Conservation (phyloP, 148 eudicot genomes). For the Rhododendron henanense region DNA sequence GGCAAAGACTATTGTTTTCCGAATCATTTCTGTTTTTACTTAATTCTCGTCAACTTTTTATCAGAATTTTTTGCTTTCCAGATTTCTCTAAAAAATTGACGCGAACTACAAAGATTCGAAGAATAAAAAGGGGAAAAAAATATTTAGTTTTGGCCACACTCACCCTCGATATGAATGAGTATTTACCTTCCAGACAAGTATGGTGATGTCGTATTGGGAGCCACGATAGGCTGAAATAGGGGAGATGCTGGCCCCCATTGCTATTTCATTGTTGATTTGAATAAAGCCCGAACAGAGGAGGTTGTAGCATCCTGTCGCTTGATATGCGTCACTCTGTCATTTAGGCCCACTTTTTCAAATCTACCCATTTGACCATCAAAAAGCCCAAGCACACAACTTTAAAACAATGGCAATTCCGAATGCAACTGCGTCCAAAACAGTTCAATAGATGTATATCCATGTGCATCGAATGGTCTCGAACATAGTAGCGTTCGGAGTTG, state of each 20-base stretch:
- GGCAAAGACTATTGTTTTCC: too few species aligned
- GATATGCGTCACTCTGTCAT: conserved; percentile 88
- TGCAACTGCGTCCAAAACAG: not conserved
- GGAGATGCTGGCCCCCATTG: conserved; percentile 98
- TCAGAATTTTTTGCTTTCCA: not conserved
- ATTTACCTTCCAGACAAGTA: conserved; percentile 95
- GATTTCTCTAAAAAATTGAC: not conserved
- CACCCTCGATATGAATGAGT: not conserved
- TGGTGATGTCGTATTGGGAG: conserved; percentile 90
- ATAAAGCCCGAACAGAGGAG: conserved; percentile 94
- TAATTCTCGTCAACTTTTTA: too few species aligned
- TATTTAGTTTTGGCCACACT: not conserved
- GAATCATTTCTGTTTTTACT: not conserved
- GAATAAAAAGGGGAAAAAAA: not conserved
- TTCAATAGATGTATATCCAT: too few species aligned
- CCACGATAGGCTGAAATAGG: conserved; percentile 72
- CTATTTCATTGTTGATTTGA: conserved; percentile 86
- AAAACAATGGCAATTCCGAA: not conserved
- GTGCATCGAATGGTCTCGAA: not conserved
- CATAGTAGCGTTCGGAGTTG: too few species aligned
- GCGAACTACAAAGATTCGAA: not conserved
- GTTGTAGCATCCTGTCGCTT: conserved; percentile 97
- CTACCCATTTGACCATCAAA: conserved; percentile 28
- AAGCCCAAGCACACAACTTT: not conserved
- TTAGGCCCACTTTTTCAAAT: conserved; percentile 16